Evolutionary conservation across 371 early-diverging fungal genomes (phyloP), one percentile per base, ranked within the genome.

Genomic region (Nematocida major): DNA sequence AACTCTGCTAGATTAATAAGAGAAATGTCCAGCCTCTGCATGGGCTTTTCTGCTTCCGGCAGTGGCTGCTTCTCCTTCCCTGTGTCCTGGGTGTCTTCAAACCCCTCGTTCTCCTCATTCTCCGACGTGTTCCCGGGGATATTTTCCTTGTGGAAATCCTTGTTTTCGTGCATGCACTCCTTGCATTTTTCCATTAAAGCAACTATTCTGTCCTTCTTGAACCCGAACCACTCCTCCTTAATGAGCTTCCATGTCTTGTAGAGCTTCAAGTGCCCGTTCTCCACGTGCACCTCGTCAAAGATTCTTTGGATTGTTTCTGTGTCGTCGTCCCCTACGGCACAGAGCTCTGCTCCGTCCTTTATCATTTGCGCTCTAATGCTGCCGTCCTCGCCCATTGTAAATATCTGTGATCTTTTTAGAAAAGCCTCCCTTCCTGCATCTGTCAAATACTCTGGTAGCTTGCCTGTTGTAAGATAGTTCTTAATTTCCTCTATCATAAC

Each of bases 211-310:
- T 32, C 57, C 57, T 57, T 57, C 38, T 57, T 57, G 26, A 57
- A 57, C 18, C 57, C 57, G 22, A 57, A 57, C 57, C 57, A 57
- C 34, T 57, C 22, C 11, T 36, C 26, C 57, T 57, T 57, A 13
- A 57, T 57, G 15, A 57, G 28, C 57, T 34, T 28, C 57, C 57
- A 57, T 15, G 26, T 36, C 34, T 3, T 57, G 26, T 57, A 57
- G 57, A 57, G 57, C 57, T 57, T 57, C 26, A 57, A 36, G 34
- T 57, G 57, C 18, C 57, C 36, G 30, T 57, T 13, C 0, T 9
- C 38, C 36, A 26, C 28, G 15, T 57, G 22, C 26, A 57, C 11
- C 36, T 57, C 22, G 9, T 26, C 26, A 38, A 57, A 57, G 30
- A 34, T 34, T 34, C 18, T 57, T 28, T 20, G 7, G 26, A 57